Evolutionary conservation across 768 basidiomycete genomes (phyloP).

Genomic region (Russula sp.): DNA sequence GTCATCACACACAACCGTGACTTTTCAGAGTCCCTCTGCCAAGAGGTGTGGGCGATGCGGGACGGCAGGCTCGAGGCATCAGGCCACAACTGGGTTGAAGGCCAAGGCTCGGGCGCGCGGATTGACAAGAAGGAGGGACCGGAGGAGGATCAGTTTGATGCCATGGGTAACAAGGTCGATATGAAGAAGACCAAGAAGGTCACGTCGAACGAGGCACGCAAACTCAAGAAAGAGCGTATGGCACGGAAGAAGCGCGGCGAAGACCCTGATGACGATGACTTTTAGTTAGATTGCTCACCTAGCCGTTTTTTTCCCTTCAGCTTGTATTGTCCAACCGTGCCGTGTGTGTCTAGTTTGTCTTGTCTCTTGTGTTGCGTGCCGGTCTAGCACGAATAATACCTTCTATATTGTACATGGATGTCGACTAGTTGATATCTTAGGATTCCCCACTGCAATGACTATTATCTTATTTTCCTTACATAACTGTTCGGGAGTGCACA

Average conservation of each 20-base stretch:
- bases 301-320: not conserved
- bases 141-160: slow-evolving; percentile 89
- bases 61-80: slow-evolving; percentile 95
- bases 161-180: slow-evolving; percentile 97
- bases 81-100: slow-evolving; percentile 99
- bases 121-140: slow-evolving; percentile 93
- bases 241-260: slow-evolving; percentile 83
- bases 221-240: slow-evolving; percentile 95
- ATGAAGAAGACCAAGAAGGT: slow-evolving; percentile 81
- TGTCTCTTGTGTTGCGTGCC: slow-evolving; percentile 11
- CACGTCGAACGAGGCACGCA: slow-evolving; percentile 74
- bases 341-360: slow-evolving; percentile 15
- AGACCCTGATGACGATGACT: slow-evolving; percentile 53
- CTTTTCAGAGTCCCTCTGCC: slow-evolving; percentile 98
- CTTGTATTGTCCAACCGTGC: slow-evolving; percentile 10
- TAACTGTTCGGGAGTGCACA: not conserved
- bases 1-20: slow-evolving; percentile 97
- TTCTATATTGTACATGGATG: slow-evolving; percentile 5
- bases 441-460: slow-evolving; percentile 5
- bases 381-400: not conserved
- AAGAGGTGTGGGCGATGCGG: slow-evolving; percentile 99
- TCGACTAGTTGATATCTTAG: slow-evolving; percentile 4
- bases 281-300: slow-evolving; percentile 21
- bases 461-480: not conserved
- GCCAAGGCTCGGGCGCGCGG: slow-evolving; percentile 89